Percentiles rank a stretch among this genome's conserved stretches.
Conservation (phyloP, 2,329 filamentous ascomycete species). For the Daldinia sp. region DNA sequence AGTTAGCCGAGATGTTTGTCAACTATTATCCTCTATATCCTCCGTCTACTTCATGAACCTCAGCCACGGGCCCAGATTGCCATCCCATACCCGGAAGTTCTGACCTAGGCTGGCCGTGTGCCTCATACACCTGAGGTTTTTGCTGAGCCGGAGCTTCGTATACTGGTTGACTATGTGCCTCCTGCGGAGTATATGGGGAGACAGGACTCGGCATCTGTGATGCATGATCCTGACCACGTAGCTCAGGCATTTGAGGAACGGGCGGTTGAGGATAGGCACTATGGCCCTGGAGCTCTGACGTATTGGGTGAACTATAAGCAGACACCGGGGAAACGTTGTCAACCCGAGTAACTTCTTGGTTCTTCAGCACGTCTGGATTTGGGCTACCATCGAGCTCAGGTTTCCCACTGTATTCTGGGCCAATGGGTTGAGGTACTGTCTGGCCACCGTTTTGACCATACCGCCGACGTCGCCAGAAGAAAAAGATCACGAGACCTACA, state of each 20-base stretch:
- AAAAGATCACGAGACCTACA: conserved; percentile 52
- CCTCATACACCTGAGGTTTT: conserved; percentile 32
- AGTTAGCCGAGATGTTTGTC: neutral
- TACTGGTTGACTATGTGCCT: conserved; percentile 42
- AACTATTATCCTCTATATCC: conserved; percentile 20
- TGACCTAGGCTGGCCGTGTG: conserved; percentile 41
- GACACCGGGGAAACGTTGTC: conserved; percentile 48
- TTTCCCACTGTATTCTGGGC: conserved; percentile 34
- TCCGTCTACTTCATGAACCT: conserved; percentile 48
- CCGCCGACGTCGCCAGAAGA: conserved; percentile 50
- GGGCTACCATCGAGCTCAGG: conserved; percentile 48
- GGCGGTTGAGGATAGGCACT: conserved; percentile 26
- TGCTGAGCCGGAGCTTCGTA: conserved; percentile 44
- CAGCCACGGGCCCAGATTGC: conserved; percentile 47
- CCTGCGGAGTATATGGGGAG: conserved; percentile 26
- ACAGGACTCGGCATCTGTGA: conserved; percentile 14
- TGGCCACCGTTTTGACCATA: conserved; percentile 24
- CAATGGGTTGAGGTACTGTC: neutral
- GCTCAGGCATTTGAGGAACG: conserved; percentile 36
- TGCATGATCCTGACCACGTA: conserved; percentile 40
- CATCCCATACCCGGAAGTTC: conserved; percentile 44
- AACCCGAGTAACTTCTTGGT: conserved; percentile 17
- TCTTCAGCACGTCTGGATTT: conserved; percentile 34
- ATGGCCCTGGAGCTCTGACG: conserved; percentile 38
- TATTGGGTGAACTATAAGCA: conserved; percentile 36